A percentile compares a stretch with the other conserved stretches of the same genome.
phyloP scores from a whole-genome alignment of 2,329 filamentous ascomycete species.

The Purpureocillium lavendulum region DNA sequence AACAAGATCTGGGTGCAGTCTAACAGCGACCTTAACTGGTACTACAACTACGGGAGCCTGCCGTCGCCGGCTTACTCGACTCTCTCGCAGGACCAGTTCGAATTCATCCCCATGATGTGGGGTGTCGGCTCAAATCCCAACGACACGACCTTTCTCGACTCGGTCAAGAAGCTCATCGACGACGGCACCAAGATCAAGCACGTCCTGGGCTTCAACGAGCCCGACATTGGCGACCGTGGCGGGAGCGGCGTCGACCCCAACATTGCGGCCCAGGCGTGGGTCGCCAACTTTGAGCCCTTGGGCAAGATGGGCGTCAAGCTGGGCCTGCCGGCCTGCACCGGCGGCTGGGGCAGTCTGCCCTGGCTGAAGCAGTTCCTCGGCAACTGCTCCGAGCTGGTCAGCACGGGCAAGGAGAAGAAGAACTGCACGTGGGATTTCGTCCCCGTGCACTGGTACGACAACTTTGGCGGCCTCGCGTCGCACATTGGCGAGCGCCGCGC shows the following conservation, averaged over 20 bases:
- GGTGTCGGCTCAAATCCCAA: conserved; percentile 41
- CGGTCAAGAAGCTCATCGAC: conserved; percentile 46
- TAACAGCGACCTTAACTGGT: conserved; percentile 63
- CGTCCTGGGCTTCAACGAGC: conserved; percentile 74
- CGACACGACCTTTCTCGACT: conserved; percentile 52
- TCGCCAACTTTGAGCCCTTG: conserved; percentile 62
- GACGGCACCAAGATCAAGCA: conserved; percentile 51
- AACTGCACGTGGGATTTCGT: conserved; percentile 57
- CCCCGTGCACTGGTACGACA: conserved; percentile 61
- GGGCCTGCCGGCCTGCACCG: conserved; percentile 64
- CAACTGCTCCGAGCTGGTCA: conserved; percentile 54
- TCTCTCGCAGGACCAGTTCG: conserved; percentile 45
- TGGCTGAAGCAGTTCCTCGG: conserved; percentile 62
- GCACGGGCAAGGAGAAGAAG: conserved; percentile 19
- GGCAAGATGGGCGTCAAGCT: conserved; percentile 54
- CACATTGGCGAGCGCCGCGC: conserved; percentile 48
- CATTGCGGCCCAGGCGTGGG: conserved; percentile 60
- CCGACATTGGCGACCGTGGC: conserved; percentile 51
- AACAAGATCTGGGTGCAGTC: conserved; percentile 54
- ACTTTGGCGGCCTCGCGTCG: conserved; percentile 59
- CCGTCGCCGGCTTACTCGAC: conserved; percentile 46
- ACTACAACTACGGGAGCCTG: conserved; percentile 66
- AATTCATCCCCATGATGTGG: conserved; percentile 80
- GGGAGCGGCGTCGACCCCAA: conserved; percentile 54
- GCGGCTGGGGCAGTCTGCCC: conserved; percentile 46